phyloP scores from a whole-genome alignment of 2,329 filamentous ascomycete genomes.

The Trichoderma koningiopsis region DNA sequence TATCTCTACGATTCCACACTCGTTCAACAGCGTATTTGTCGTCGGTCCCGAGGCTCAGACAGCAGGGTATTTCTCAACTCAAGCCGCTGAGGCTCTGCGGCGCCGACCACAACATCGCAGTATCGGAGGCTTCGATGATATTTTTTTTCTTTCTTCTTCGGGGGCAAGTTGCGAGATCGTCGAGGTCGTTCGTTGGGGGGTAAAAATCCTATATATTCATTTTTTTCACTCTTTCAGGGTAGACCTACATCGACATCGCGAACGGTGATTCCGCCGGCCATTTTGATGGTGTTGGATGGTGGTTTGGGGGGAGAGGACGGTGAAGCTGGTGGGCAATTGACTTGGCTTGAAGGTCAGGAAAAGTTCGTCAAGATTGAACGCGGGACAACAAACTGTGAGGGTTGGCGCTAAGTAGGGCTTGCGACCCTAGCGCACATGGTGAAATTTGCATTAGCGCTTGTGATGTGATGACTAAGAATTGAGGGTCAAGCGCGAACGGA shows the following conservation, averaged over 20 bases:
- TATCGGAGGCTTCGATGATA: constrained; percentile 24
- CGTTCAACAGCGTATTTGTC: constrained; percentile 14
- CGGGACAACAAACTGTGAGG: constrained; percentile 32
- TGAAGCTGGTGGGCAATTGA: constrained; percentile 39
- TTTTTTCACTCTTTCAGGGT: constrained; percentile 34
- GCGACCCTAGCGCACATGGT: constrained; percentile 33
- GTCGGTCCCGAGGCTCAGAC: constrained; percentile 4
- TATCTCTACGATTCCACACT: constrained; percentile 24
- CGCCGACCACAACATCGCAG: constrained; percentile 18
- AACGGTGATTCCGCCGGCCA: constrained; percentile 78
- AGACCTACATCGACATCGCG: constrained; percentile 81
- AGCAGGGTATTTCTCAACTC: constrained; percentile 9
- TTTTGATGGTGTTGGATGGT: constrained; percentile 62
- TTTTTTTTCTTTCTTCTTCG: constrained; percentile 15
- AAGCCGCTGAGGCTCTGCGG: constrained; percentile 11
- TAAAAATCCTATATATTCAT: constrained; percentile 10
- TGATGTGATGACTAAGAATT: constrained; percentile 31
- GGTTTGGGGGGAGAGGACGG: constrained; percentile 29
- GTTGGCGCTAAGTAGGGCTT: constrained; percentile 39
- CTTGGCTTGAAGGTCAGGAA: constrained; percentile 31
- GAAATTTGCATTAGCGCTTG: not conserved
- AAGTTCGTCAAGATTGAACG: constrained; percentile 32
- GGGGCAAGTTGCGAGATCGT: constrained; percentile 30
- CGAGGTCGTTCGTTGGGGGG: constrained; percentile 23
- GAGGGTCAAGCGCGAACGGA: not conserved